Percentiles rank a stretch among this genome's conserved stretches.
phyloP scores from a whole-genome alignment of 75 land plant species.

The Gnetum montanum region DNA sequence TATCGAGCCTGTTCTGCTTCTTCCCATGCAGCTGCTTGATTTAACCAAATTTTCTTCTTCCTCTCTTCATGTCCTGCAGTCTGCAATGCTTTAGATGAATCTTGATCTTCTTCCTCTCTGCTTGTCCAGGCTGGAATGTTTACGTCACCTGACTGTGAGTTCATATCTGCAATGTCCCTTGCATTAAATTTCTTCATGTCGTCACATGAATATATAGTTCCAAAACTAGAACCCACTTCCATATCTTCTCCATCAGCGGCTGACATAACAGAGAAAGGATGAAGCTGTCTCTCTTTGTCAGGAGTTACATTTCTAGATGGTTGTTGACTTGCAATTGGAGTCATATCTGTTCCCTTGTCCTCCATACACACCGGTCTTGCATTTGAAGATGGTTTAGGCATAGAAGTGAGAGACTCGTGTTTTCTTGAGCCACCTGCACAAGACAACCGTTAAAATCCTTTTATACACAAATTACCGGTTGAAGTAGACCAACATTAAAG shows the following conservation, averaged over 20 bases:
- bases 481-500: not conserved
- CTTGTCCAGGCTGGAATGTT: conserved; percentile 91
- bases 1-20: conserved; percentile 91
- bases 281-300: conserved; percentile 11
- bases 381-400: not conserved
- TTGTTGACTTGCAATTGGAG: conserved; percentile 61
- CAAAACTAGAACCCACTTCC: not conserved
- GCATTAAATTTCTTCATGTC: conserved; percentile 18
- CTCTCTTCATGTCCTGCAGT: conserved; percentile 32
- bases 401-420: conserved; percentile 1
- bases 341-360: conserved; percentile 61
- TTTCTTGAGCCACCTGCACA: conserved; percentile 7
- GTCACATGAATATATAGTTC: not conserved
- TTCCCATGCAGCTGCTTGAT: conserved; percentile 89
- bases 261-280: too few relatives aligned
- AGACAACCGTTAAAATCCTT: not conserved
- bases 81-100: conserved; percentile 23
- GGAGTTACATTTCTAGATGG: conserved; percentile 61
- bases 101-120: conserved; percentile 51
- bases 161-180: conserved; percentile 66
- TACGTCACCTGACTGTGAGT: conserved; percentile 73
- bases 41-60: conserved; percentile 38
- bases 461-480: too few relatives aligned
- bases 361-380: conserved; percentile 41
- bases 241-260: conserved; percentile 8